Base-by-base conservation (phyloP, 2,329 filamentous ascomycete genomes). In the Penicillium thymicola region DNA sequence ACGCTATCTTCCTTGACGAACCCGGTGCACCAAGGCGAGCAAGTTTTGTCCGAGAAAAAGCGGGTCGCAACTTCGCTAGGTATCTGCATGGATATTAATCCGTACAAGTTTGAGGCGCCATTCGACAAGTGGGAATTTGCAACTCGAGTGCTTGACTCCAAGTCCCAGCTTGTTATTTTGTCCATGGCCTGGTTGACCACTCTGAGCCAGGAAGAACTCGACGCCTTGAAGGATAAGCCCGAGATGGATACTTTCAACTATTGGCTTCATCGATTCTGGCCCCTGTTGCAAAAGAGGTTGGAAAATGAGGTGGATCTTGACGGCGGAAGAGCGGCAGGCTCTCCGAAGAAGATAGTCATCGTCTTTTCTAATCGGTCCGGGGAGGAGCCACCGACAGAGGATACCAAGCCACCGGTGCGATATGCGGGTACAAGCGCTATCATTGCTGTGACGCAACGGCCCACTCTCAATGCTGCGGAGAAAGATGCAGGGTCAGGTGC, bases 151-250 rank as follows among this genome's bases (percentile, higher is more conserved):
- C 69, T 85, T 5, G 67, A 75, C 40, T 73, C 75, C 0, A 67
- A 75, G 13, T 77, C 81, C 0, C 76, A 78, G 45, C 65, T 87
- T 23, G 78, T 87, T 5, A 78, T 86, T 50, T 64, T 87, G 16
- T 81, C 77, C n/a, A 87, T 86, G 82, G 85, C 85, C 1, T 88
- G 85, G 85, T 68, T 86, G 25, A 84, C 82, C 16, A 68, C 76
- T 28, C 69, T 84, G 25, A 70, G 73, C 27, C 74, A 77, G 3
- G 75, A 79, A 25, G 81, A 83, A 56, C 67, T 85, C 28, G 69
- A 71, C 21, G 55, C 69, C 8, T 70, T 80, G 18, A 71, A 75
- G 0, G 67, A 69, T 6, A 68, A 75, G 51, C 81, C 83, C 4
- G 85, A 87, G 62, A 72, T 82, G 67, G 80, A 83, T 63, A 87